These are phyloP conservation scores for Bruguiera gymnorhiza DNA, from an alignment of 345 rosid genomes.

Conservation along the genomic window DNA sequence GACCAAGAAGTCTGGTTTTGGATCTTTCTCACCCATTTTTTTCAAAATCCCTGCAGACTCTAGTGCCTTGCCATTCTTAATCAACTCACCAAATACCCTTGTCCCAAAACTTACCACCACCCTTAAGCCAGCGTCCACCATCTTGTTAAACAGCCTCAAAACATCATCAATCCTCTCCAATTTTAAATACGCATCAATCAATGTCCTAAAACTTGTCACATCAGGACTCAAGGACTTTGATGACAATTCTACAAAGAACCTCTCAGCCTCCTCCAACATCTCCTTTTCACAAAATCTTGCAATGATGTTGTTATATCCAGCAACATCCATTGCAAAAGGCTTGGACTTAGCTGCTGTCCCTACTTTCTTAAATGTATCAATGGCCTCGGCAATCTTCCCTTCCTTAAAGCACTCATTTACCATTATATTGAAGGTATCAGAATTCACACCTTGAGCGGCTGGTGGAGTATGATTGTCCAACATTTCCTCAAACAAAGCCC, in stretches of 20 bases:
- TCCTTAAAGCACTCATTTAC: constrained; percentile 91
- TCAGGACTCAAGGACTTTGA: constrained; percentile 70
- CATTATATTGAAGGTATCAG: constrained; percentile 79
- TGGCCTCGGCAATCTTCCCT: constrained; percentile 56
- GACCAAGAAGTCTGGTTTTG: constrained; percentile 78
- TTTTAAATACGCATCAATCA: constrained; percentile 75
- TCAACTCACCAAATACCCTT: constrained; percentile 62
- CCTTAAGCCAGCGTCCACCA: constrained; percentile 77
- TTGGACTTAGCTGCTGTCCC: constrained; percentile 69
- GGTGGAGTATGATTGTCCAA: constrained; percentile 92
- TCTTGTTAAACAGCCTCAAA: constrained; percentile 46
- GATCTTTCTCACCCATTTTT: constrained; percentile 89
- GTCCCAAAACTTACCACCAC: constrained; percentile 86
- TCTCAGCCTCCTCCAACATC: constrained; percentile 74
- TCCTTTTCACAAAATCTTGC: constrained; percentile 69
- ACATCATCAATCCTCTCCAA: constrained; percentile 71
- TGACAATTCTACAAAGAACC: constrained; percentile 49
- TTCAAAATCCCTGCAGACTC: constrained; percentile 66
- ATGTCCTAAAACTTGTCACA: constrained; percentile 61
- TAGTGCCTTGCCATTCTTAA: constrained; percentile 61
- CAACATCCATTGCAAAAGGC: constrained; percentile 81
- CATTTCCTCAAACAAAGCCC: constrained; percentile 73
- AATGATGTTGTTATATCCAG: constrained; percentile 73
- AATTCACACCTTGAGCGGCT: constrained; percentile 66
- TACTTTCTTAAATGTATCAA: constrained; percentile 58